These are phyloP conservation scores for Ophiosphaerella narmari DNA, from an alignment of 2,329 filamentous ascomycete species.

Conservation along the genomic window DNA sequence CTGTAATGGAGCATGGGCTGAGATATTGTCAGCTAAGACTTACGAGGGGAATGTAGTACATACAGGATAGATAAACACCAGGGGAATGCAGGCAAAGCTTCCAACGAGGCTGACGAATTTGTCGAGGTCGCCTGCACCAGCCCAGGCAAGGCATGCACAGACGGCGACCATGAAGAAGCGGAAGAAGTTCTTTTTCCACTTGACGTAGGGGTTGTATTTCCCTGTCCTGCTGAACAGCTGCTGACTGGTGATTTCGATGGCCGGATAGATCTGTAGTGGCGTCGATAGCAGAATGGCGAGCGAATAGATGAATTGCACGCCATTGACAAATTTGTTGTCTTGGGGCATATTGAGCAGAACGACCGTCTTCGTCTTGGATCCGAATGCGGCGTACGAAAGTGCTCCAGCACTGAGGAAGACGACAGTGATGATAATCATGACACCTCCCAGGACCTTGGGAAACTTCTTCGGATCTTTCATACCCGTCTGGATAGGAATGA, in stretches of 20 bases:
- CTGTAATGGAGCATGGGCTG: slow-evolving; percentile 89
- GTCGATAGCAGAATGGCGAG: slow-evolving; percentile 95
- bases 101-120: slow-evolving; percentile 97
- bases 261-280: slow-evolving; percentile 94
- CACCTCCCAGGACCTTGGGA: slow-evolving; percentile 79
- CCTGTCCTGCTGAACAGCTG: slow-evolving; percentile 91
- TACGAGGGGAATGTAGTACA: slow-evolving; percentile 48
- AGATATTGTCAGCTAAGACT: slow-evolving; percentile 37
- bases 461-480: slow-evolving; percentile 94
- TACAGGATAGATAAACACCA: slow-evolving; percentile 98
- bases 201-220: slow-evolving; percentile 98
- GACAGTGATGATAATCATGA: slow-evolving; percentile 94
- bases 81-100: slow-evolving; percentile 94
- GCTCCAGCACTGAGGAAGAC: slow-evolving; percentile 91
- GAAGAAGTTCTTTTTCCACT: slow-evolving; percentile 99
- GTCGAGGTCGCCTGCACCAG: slow-evolving; percentile 88
- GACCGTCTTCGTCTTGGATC: slow-evolving; percentile 92
- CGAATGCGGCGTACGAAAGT: slow-evolving; percentile 93
- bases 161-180: slow-evolving; percentile 89
- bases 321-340: slow-evolving; percentile 93
- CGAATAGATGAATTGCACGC: slow-evolving; percentile 96
- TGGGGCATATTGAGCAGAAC: slow-evolving; percentile 96
- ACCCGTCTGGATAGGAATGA: slow-evolving; percentile 97
- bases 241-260: slow-evolving; percentile 94
- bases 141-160: slow-evolving; percentile 88